Base-by-base conservation (phyloP, 1,139 yeast genomes). In the Sugiyamaella neomexicana region DNA sequence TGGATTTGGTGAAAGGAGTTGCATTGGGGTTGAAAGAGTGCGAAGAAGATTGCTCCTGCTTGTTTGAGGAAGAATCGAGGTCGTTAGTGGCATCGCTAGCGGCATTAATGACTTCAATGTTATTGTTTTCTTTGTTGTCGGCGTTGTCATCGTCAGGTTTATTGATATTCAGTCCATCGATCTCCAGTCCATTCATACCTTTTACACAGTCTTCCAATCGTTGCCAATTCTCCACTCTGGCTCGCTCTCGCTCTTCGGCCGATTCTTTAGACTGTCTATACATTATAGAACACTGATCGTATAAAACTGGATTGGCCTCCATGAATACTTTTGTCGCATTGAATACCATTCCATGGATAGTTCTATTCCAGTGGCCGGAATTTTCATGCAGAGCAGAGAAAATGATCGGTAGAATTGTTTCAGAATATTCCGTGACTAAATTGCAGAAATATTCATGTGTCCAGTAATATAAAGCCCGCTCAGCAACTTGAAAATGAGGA, bases 401-500 rank as follows among this genome's bases (percentile, higher is more conserved):
- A 45, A 93, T 83, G 53, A 93, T 90, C 20, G 99, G 99, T 63
- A 93, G 75, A 53, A 93, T 91, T 41, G 89, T 93, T 65, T 90
- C 97, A 10, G 96, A 93, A 65, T 80, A 79, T 67, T 93, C 98
- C 29, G 95, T 89, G 49, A 95, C 90, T 61, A 93, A 75, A 41
- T 91, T 86, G 63, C 93, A 81, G 69, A 93, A 91, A 73, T 89
- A 91, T 68, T 93, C 99, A 70, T 93, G 93, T 63, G 89, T 87
- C 95, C 97, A 95, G 71, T 85, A 90, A 68, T 93, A 88, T 57
- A 93, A 79, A 1, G 95, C 97, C 64, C 95, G 90, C 72, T 93
- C 99, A 60, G 96, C 88, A 27, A 93, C 97, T 76, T 95, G 99
- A 76, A 93, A 95, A 75, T 93, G 99, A 25, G 97, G 90, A 2